Evolutionary conservation across 2,329 filamentous ascomycete genomes (phyloP).

Genomic region (Nothophoma quercina): DNA sequence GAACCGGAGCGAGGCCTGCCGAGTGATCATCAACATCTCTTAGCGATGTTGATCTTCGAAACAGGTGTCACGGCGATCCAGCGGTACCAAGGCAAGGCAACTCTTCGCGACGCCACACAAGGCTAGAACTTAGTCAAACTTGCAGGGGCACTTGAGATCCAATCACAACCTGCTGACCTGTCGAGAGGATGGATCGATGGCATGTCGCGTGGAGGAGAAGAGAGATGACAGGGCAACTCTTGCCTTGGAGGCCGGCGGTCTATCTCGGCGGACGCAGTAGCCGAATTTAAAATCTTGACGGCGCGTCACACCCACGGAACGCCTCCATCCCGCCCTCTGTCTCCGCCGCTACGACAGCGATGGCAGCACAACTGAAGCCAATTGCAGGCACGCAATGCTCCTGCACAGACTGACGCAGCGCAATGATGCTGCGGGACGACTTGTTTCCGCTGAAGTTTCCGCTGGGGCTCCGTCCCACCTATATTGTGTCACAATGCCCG

Average conservation of each 20-base stretch:
- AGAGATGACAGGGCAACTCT: slow-evolving; percentile 4
- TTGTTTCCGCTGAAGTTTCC: slow-evolving; percentile 13
- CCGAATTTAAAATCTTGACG: slow-evolving; percentile 13
- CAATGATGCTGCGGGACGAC: slow-evolving; percentile 1
- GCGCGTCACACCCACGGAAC: slow-evolving; percentile 12
- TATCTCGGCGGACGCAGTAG: slow-evolving; percentile 4
- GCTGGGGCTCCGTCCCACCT: not conserved
- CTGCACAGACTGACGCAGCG: slow-evolving; percentile 10
- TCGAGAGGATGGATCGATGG: not conserved
- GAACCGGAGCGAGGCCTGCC: slow-evolving; percentile 1
- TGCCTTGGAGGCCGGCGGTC: not conserved
- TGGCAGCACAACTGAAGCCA: slow-evolving; percentile 3
- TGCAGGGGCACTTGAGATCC: not conserved
- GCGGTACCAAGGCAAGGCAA: not conserved
- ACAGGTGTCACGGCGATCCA: not conserved
- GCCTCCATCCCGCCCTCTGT: slow-evolving; percentile 6
- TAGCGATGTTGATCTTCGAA: slow-evolving; percentile 10
- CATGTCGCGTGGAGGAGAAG: not conserved
- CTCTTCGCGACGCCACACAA: slow-evolving; percentile 1
- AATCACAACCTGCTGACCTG: not conserved
- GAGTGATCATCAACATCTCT: slow-evolving; percentile 2
- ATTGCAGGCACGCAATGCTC: slow-evolving; percentile 6
- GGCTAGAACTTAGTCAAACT: not conserved
- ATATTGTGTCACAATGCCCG: slow-evolving; percentile 4
- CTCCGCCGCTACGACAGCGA: slow-evolving; percentile 6